These are phyloP conservation scores for Asterochloris erici DNA, from an alignment of 139 green algal genomes.

Conservation along the genomic window DNA sequence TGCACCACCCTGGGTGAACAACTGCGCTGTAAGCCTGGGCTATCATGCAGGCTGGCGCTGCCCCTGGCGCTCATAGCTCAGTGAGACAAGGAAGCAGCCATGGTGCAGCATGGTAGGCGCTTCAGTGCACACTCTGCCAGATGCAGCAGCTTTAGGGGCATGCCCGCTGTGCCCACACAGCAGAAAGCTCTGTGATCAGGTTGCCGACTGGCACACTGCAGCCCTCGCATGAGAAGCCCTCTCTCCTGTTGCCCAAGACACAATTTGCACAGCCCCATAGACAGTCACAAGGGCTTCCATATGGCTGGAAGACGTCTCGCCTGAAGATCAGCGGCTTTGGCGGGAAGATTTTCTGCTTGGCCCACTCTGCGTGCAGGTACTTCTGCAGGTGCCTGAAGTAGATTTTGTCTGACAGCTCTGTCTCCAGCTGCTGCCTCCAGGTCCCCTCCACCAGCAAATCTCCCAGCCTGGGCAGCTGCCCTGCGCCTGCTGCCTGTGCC, in stretches of 20 bases:
- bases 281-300: not conserved
- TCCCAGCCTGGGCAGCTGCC: conserved; percentile 12
- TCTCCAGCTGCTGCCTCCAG: conserved; percentile 49
- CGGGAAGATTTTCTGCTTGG: conserved; percentile 67
- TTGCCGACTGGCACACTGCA: not conserved
- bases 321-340: conserved; percentile 73
- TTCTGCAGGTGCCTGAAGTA: conserved; percentile 50
- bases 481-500: not conserved
- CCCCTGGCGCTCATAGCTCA: too few species aligned
- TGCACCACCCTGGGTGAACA: too few species aligned
- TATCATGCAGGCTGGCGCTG: too few species aligned
- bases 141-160: not conserved
- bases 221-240: not conserved
- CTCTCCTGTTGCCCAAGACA: not conserved
- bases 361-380: conserved; percentile 71
- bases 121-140: not conserved
- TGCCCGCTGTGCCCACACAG: not conserved
- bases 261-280: not conserved
- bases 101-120: too few species aligned
- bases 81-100: too few species aligned
- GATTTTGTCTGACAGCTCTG: conserved; percentile 43
- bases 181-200: not conserved
- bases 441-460: conserved; percentile 56
- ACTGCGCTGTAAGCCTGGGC: too few species aligned
- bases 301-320: not conserved